Conservation (phyloP, 352 stramenopile genomes). For the Phytophthora syringae region DNA sequence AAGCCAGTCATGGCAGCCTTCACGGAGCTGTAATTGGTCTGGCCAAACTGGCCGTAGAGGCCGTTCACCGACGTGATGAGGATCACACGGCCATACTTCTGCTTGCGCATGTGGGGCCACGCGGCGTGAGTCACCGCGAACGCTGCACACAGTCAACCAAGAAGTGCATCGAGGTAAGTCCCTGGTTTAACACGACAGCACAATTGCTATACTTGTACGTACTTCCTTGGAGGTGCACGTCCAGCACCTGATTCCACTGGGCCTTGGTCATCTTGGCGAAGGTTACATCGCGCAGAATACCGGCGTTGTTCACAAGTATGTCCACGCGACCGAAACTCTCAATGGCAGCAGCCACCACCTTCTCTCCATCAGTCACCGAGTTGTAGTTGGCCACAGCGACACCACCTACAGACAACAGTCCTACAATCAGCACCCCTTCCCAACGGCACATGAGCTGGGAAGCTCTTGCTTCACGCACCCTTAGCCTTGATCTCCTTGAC, state of each 20-base stretch:
- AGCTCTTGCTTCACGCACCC: slow-evolving; percentile 32
- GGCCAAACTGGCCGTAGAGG: slow-evolving; percentile 91
- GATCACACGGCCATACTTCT: slow-evolving; percentile 91
- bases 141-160: slow-evolving; percentile 36
- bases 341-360: slow-evolving; percentile 81
- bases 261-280: slow-evolving; percentile 92
- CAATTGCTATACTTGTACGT: slow-evolving; percentile 5
- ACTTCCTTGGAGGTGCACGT: slow-evolving; percentile 86
- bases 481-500: slow-evolving; percentile 83
- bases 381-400: slow-evolving; percentile 85
- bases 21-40: slow-evolving; percentile 90
- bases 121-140: slow-evolving; percentile 86
- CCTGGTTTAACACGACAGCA: background rate
- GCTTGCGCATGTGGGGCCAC: slow-evolving; percentile 89
- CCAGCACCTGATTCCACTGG: slow-evolving; percentile 88
- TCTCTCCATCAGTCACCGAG: slow-evolving; percentile 85
- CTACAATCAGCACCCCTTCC: slow-evolving; percentile 6
- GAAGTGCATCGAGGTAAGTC: background rate
- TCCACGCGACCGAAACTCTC: slow-evolving; percentile 75
- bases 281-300: slow-evolving; percentile 91
- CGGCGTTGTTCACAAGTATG: slow-evolving; percentile 94
- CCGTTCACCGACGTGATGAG: slow-evolving; percentile 88
- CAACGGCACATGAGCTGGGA: no score
- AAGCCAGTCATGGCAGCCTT: slow-evolving; percentile 95
- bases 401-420: slow-evolving; percentile 40